Conservation (phyloP, 495 filamentous ascomycete species). For the Penicillium atrosanguineum region DNA sequence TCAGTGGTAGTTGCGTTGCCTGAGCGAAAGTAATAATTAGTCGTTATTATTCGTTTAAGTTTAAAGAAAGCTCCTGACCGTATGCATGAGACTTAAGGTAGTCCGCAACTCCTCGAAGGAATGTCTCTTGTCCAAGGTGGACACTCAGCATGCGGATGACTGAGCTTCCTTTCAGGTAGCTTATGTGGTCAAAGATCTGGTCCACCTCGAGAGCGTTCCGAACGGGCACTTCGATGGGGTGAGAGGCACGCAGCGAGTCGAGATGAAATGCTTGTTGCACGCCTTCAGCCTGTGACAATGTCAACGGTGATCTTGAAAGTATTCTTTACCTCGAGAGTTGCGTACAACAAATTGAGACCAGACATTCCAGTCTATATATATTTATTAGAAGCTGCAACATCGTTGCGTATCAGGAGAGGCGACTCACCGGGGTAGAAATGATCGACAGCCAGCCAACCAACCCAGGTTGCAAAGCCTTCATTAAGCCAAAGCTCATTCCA, state of each 20-base stretch:
- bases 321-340: constrained; percentile 52
- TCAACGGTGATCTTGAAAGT: constrained; percentile 27
- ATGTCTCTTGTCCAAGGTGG: constrained; percentile 80
- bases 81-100: constrained; percentile 89
- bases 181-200: constrained; percentile 94
- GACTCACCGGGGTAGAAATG: constrained; percentile 74
- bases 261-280: constrained; percentile 87
- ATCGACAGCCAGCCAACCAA: constrained; percentile 90
- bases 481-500: constrained; percentile 98
- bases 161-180: constrained; percentile 92
- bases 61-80: constrained; percentile 29
- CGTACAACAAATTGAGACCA: constrained; percentile 92
- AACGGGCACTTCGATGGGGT: constrained; percentile 93
- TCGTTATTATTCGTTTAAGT: background rate
- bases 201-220: constrained; percentile 88
- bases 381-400: background rate
- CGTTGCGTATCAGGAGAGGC: background rate
- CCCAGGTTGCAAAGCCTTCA: constrained; percentile 97
- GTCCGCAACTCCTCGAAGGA: constrained; percentile 81
- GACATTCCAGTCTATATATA: constrained; percentile 73
- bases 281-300: constrained; percentile 66
- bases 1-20: constrained; percentile 93
- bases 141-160: constrained; percentile 91
- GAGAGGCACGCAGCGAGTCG: constrained; percentile 83
- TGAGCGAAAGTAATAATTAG: constrained; percentile 9